Conservation (phyloP, 768 basidiomycete species). For the Psilocybe azurescens region DNA sequence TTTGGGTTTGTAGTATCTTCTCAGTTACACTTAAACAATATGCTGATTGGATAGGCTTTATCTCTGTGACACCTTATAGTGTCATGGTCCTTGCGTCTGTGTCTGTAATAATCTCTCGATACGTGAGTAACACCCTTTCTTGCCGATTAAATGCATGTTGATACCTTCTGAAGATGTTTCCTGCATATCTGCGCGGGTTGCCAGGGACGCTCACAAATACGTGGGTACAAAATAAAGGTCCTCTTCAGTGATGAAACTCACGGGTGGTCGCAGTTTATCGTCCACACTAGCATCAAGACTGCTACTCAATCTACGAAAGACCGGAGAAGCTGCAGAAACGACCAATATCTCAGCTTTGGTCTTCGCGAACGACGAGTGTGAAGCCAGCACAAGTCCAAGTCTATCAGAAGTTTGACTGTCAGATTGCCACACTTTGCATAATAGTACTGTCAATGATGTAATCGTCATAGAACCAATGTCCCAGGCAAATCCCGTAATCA, state of each 20-base stretch:
- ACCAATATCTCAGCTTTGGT: neutral
- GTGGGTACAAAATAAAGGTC: neutral
- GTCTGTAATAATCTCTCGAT: neutral
- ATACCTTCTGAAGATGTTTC: neutral
- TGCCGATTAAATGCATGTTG: no score
- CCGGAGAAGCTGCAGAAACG: neutral
- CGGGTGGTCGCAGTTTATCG: neutral
- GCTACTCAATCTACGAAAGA: conserved; percentile 7
- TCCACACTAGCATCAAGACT: conserved; percentile 5
- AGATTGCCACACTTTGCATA: no score
- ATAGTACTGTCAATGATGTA: no score
- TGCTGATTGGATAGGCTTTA: no score
- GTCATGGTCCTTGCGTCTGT: conserved; percentile 8
- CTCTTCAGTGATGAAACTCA: no score
- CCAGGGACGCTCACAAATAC: neutral
- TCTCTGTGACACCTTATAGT: neutral
- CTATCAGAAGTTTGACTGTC: no score
- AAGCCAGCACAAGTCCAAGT: no score
- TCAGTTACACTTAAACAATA: neutral
- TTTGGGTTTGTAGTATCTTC: conserved; percentile 1
- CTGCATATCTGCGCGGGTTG: neutral
- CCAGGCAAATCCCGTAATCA: no score
- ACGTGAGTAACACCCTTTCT: neutral
- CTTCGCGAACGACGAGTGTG: neutral
- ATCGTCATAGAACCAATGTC: no score